Evolutionary conservation across 768 basidiomycete species (phyloP).

Genomic region (Tulasnella sp.): DNA sequence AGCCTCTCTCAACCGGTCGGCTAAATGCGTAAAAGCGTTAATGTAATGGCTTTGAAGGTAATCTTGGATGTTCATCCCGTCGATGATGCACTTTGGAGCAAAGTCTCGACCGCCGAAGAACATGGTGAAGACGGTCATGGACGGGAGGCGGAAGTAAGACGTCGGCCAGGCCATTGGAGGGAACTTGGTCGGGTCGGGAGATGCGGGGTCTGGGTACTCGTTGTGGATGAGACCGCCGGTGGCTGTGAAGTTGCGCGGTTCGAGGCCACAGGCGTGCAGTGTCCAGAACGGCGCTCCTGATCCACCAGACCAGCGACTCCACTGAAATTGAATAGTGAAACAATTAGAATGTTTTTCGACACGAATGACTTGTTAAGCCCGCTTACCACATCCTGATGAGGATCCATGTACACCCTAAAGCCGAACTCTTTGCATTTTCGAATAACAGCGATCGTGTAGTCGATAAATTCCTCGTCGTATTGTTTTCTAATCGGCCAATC

Average conservation of each 20-base stretch:
- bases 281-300: conserved; percentile 33
- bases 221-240: conserved; percentile 32
- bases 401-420: conserved; percentile 32
- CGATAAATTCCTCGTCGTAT: conserved; percentile 32
- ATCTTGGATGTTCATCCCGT: conserved; percentile 31
- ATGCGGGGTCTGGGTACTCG: conserved; percentile 33
- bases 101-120: conserved; percentile 33
- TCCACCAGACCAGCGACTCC: conserved; percentile 31
- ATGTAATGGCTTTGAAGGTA: conserved; percentile 23
- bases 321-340: conserved; percentile 14
- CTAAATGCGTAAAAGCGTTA: conserved; percentile 18
- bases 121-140: conserved; percentile 32
- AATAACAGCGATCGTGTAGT: conserved; percentile 31
- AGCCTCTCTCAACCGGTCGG: conserved; percentile 17
- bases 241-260: conserved; percentile 30
- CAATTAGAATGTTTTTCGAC: not conserved
- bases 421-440: conserved; percentile 30
- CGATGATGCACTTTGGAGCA: conserved; percentile 34
- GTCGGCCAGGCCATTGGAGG: conserved; percentile 38
- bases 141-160: conserved; percentile 32
- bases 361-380: not conserved
- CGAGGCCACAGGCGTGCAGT: conserved; percentile 30
- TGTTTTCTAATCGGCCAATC: conserved; percentile 21
- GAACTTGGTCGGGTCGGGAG: conserved; percentile 27
- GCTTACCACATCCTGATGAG: conserved; percentile 36